phyloP scores from a whole-genome alignment of 169 alveolate species.

The Plasmodium relictum region DNA sequence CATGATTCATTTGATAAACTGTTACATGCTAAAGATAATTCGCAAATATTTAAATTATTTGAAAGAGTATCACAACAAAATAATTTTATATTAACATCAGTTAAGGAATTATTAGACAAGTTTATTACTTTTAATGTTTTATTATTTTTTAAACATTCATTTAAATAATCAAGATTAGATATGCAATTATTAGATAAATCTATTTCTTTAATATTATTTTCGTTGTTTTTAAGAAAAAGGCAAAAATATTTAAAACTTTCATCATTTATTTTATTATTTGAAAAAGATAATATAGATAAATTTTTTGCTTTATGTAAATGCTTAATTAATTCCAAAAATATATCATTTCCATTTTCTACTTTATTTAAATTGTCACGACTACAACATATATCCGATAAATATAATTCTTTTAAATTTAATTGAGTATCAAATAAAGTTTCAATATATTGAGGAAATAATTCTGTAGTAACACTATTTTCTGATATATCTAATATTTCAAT shows the following conservation, averaged over 20 bases:
- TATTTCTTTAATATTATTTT: slow-evolving; percentile 31
- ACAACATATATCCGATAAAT: slow-evolving; percentile 30
- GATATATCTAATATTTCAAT: slow-evolving; percentile 35
- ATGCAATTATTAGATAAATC: slow-evolving; percentile 40
- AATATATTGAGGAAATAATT: slow-evolving; percentile 15
- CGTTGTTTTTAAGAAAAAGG: slow-evolving; percentile 17
- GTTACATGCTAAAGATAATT: slow-evolving; percentile 27
- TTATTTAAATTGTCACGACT: neutral
- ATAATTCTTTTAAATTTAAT: slow-evolving; percentile 23
- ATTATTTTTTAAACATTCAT: slow-evolving; percentile 51
- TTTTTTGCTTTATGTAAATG: slow-evolving; percentile 8
- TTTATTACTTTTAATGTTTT: slow-evolving; percentile 31
- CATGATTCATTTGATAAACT: slow-evolving; percentile 19
- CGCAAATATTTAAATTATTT: slow-evolving; percentile 18
- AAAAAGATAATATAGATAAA: slow-evolving; percentile 14
- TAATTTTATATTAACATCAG: slow-evolving; percentile 24
- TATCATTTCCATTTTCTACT: neutral
- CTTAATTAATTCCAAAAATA: neutral
- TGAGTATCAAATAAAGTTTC: slow-evolving; percentile 22
- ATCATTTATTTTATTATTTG: slow-evolving; percentile 51
- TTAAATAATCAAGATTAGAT: slow-evolving; percentile 4
- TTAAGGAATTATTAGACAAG: slow-evolving; percentile 27
- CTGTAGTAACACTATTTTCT: slow-evolving; percentile 18
- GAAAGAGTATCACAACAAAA: slow-evolving; percentile 30
- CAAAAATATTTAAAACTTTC: slow-evolving; percentile 22